phyloP scores from a whole-genome alignment of 202 grass and related monocot species.

The Cymbopogon flexuosus region DNA sequence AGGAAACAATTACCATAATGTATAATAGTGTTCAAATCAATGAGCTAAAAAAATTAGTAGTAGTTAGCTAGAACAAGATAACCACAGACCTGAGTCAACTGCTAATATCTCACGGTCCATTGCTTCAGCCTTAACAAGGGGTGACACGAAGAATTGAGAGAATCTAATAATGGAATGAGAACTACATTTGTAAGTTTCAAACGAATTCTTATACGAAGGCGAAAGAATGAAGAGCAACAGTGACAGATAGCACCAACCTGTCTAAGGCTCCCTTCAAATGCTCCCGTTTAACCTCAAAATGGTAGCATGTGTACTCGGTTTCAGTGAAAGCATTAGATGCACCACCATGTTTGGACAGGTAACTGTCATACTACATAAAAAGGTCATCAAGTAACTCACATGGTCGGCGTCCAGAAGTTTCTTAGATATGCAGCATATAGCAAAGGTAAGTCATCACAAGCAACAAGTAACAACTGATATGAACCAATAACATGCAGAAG shows the following conservation, averaged over 20 bases:
- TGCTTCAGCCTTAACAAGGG: conserved; percentile 86
- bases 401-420: not conserved
- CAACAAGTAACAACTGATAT: not conserved
- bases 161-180: conserved; percentile 64
- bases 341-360: conserved; percentile 91
- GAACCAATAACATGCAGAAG: conserved; percentile 6
- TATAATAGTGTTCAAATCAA: conserved; percentile 31
- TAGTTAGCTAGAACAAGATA: conserved; percentile 20
- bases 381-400: conserved; percentile 28
- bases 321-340: conserved; percentile 96
- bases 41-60: not conserved
- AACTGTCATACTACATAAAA: conserved; percentile 86
- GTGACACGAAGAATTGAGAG: conserved; percentile 97
- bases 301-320: conserved; percentile 90
- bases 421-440: conserved; percentile 8
- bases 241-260: conserved; percentile 46
- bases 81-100: conserved; percentile 74
- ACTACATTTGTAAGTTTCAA: conserved; percentile 32
- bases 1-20: conserved; percentile 22
- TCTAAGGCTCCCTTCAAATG: conserved; percentile 76
- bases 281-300: conserved; percentile 83
- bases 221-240: conserved; percentile 37
- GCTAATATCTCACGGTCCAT: conserved; percentile 95
- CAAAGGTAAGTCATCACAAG: conserved; percentile 11
- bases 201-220: conserved; percentile 7